These are phyloP conservation scores for Microbotryum saponariae DNA, from an alignment of 1,284 basidiomycete species.

Conservation along the genomic window DNA sequence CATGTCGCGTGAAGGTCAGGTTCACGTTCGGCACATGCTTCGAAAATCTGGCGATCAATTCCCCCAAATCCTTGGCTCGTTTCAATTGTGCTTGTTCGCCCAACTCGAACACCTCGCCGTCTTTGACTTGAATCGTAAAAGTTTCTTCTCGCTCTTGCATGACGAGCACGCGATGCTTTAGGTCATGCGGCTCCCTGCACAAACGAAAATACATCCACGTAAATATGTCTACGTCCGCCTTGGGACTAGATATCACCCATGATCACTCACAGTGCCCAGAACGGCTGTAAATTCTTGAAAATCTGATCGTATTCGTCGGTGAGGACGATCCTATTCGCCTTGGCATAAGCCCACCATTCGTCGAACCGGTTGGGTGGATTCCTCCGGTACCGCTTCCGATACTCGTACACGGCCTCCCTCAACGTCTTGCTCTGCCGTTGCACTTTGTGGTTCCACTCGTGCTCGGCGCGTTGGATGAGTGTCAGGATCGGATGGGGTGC, in stretches of 20 bases:
- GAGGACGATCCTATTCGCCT: constrained; percentile 23
- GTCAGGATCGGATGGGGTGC: constrained; percentile 43
- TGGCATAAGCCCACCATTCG: constrained; percentile 30
- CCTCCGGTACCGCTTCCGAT: constrained; percentile 43
- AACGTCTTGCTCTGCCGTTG: constrained; percentile 45
- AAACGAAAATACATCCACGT: background rate
- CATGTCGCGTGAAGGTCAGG: constrained; percentile 46
- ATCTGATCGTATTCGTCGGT: constrained; percentile 33
- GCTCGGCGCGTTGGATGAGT: constrained; percentile 44
- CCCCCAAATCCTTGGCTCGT: constrained; percentile 34
- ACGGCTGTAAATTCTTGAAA: constrained; percentile 18
- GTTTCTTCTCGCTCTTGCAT: constrained; percentile 36
- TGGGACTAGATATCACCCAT: too few species aligned
- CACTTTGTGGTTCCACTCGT: constrained; percentile 44
- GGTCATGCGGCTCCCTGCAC: constrained; percentile 26
- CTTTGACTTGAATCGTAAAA: constrained; percentile 33
- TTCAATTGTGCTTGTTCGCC: constrained; percentile 32
- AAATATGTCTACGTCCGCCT: background rate
- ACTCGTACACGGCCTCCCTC: constrained; percentile 45
- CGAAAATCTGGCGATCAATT: constrained; percentile 41
- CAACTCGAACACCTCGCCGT: constrained; percentile 19
- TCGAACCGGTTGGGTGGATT: constrained; percentile 42
- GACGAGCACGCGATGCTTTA: constrained; percentile 27
- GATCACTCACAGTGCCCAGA: constrained; percentile 24
- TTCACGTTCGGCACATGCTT: constrained; percentile 40